Conservation (phyloP, 2,329 filamentous ascomycete species). For the Scortechinia acanthostroma region DNA sequence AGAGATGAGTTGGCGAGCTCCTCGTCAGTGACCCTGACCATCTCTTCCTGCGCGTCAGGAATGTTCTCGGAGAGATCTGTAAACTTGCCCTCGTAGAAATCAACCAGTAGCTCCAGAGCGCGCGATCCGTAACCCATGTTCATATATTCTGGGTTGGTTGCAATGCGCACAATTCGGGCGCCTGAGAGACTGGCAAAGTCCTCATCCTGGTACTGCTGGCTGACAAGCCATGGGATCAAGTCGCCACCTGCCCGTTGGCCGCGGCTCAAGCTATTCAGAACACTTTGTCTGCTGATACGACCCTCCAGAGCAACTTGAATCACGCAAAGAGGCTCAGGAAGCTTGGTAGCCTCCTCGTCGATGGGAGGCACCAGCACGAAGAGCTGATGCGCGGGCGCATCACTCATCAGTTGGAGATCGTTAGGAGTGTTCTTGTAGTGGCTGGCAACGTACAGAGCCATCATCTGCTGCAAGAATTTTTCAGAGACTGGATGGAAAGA, state of each 20-base stretch:
- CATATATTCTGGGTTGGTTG: conserved; percentile 88
- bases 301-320: conserved; percentile 92
- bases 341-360: conserved; percentile 65
- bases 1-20: conserved; percentile 73
- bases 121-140: conserved; percentile 89
- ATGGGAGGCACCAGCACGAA: conserved; percentile 89
- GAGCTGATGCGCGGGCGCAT: conserved; percentile 91
- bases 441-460: conserved; percentile 91
- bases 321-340: conserved; percentile 90
- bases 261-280: conserved; percentile 80
- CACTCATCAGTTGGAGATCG: conserved; percentile 96
- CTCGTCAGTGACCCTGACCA: conserved; percentile 73
- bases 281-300: conserved; percentile 86
- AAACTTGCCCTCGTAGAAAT: conserved; percentile 95
- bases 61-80: conserved; percentile 72
- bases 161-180: conserved; percentile 85
- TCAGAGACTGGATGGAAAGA: conserved; percentile 96
- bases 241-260: conserved; percentile 86
- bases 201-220: conserved; percentile 95
- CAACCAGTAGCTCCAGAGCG: conserved; percentile 76
- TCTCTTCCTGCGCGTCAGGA: conserved; percentile 46
- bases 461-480: conserved; percentile 96
- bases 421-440: conserved; percentile 97
- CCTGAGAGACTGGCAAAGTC: conserved; percentile 92
- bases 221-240: conserved; percentile 93